Evolutionary conservation across 2,329 filamentous ascomycete species (phyloP), one percentile per base, ranked within the genome.

Genomic region (Nannizziopsis arthrosporioides): DNA sequence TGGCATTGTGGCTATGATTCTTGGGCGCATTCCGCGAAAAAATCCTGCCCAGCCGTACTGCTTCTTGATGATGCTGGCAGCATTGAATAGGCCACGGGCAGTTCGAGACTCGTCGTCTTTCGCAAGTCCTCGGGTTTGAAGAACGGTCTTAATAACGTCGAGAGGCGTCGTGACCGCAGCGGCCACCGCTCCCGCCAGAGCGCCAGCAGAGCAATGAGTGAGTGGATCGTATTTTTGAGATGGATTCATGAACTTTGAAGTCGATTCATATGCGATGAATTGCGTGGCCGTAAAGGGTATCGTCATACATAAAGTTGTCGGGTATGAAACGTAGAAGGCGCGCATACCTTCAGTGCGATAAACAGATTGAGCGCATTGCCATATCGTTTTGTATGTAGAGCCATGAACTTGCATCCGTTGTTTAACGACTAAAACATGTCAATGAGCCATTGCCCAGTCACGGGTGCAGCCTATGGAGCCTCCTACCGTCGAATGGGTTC

Each of bases 391-490:
- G 71, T 96, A 94, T 56, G 81, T 81, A n/a, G 90, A 96, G 61
- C 92, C 85, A 64, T 94, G 86, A 51, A 98, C 85, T 68, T 98
- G 92, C 92, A 98, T 98, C 59, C 92, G 85, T 68, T 98, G 92
- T 71, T 98, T 98, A 73, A 98, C 94, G 53, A 98, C 92, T 95
- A 61, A 27, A 37, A 30, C 51, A 15, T 7, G 17, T 42, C 14
- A 48, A n/a, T 7, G 49, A n/a, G 17, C 3, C 35, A 15, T 15
- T 15, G 8, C 32, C 37, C 9, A 19, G 36, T n/a, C 10, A 18
- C 5, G 6, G n/a, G 9, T 14, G 10, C 19, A 5, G 19, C 17
- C 14, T 15, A 14, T 42, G 40, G 39, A 18, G 46, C 22, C 31
- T 63, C 78, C 60, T 76, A 94, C 88, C 88, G 71, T 98, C 92